These are phyloP conservation scores for Pulicaria dysenterica DNA, from an alignment of 129 eudicot genomes.

Conservation along the genomic window DNA sequence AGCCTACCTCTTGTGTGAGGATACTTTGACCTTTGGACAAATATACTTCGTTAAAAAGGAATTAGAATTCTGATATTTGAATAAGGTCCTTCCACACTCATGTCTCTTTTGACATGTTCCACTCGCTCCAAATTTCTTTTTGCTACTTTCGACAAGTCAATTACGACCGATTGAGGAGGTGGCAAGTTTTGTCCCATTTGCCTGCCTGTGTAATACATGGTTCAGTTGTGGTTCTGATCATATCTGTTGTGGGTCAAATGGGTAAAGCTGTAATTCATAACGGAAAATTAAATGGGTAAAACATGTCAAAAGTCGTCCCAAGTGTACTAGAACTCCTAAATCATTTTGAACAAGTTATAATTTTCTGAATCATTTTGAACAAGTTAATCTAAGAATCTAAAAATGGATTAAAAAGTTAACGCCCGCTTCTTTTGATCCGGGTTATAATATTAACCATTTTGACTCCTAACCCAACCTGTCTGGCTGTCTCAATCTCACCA, in stretches of 20 bases:
- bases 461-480: neutral
- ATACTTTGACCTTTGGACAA: no score
- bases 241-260: neutral
- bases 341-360: neutral
- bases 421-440: no score
- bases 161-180: no score
- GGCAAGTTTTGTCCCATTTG: no score
- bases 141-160: no score
- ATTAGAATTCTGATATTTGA: neutral
- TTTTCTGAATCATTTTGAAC: no score
- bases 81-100: neutral
- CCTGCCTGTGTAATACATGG: neutral
- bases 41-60: no score
- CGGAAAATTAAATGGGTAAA: neutral
- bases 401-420: no score
- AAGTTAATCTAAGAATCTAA: no score
- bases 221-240: neutral
- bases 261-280: neutral
- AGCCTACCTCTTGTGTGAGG: no score
- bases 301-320: neutral
- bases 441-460: neutral
- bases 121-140: no score
- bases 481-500: neutral
- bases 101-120: conserved; percentile 3
- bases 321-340: neutral